Conservation (phyloP, 2,329 filamentous ascomycete species). For the Claviceps capensis region DNA sequence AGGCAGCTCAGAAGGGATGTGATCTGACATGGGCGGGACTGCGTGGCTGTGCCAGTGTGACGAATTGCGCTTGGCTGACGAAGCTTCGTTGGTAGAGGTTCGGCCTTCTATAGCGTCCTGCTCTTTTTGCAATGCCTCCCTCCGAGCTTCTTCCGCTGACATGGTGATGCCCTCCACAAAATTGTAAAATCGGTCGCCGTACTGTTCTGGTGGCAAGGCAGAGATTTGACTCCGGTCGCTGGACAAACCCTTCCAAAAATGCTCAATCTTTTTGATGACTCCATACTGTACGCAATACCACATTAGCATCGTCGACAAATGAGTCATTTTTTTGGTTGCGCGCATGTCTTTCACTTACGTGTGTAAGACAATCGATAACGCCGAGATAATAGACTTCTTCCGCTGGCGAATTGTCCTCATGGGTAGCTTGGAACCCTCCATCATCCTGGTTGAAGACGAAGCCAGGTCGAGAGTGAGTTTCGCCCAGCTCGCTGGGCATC, state of each 20-base stretch:
- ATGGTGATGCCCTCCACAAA: slow-evolving; percentile 88
- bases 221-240: slow-evolving; percentile 80
- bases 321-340: neutral
- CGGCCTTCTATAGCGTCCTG: slow-evolving; percentile 37
- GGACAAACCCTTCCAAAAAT: slow-evolving; percentile 91
- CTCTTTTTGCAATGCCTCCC: slow-evolving; percentile 47
- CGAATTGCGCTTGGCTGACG: slow-evolving; percentile 25
- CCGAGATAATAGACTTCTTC: slow-evolving; percentile 97
- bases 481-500: slow-evolving; percentile 82
- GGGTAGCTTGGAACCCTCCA: slow-evolving; percentile 83
- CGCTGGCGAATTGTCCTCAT: slow-evolving; percentile 71
- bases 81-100: slow-evolving; percentile 15
- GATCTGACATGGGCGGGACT: slow-evolving; percentile 31
- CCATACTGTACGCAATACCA: slow-evolving; percentile 54
- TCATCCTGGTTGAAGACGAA: slow-evolving; percentile 90
- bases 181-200: slow-evolving; percentile 85
- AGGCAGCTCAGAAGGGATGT: slow-evolving; percentile 29
- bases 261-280: slow-evolving; percentile 84
- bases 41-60: slow-evolving; percentile 19
- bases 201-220: slow-evolving; percentile 76
- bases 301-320: neutral
- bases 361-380: slow-evolving; percentile 95
- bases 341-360: slow-evolving; percentile 48
- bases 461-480: slow-evolving; percentile 53
- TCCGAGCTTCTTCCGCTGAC: slow-evolving; percentile 69